Percentiles rank a stretch among this genome's conserved stretches.
phyloP scores from a whole-genome alignment of 129 eudicot species.

The Erigeron canadensis region DNA sequence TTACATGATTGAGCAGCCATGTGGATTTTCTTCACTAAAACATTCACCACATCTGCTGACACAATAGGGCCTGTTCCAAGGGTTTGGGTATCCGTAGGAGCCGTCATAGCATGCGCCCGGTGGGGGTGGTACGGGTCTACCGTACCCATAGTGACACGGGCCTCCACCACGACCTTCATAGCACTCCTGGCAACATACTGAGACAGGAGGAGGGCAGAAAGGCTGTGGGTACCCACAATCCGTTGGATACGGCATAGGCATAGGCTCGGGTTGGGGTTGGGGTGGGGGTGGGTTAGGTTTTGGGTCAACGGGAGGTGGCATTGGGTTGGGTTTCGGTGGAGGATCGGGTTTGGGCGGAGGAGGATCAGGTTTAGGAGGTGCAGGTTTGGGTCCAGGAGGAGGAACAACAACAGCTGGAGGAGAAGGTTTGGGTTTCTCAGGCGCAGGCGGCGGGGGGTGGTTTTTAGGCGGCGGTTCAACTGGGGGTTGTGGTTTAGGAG shows the following conservation, averaged over 20 bases:
- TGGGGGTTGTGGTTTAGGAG: conserved; percentile 21
- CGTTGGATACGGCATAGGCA: conserved; percentile 13
- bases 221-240: conserved; percentile 17
- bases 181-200: conserved; percentile 48
- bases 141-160: conserved; percentile 49
- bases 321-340: conserved; percentile 4
- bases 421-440: conserved; percentile 11
- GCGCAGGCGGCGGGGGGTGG: neutral
- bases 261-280: conserved; percentile 35
- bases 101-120: conserved; percentile 42
- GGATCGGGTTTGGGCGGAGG: neutral
- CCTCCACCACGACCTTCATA: conserved; percentile 48
- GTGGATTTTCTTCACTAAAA: conserved; percentile 70
- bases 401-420: neutral
- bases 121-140: conserved; percentile 50
- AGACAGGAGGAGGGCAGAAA: conserved; percentile 39
- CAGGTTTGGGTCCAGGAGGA: neutral
- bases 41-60: conserved; percentile 40
- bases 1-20: conserved; percentile 71
- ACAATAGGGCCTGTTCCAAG: conserved; percentile 28
- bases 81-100: conserved; percentile 41
- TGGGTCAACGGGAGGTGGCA: conserved; percentile 3
- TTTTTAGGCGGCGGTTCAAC: conserved; percentile 21
- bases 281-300: conserved; percentile 28
- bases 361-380: conserved; percentile 12